These are phyloP conservation scores for Oleoguttula mirabilis DNA, from an alignment of 495 filamentous ascomycete genomes.

Conservation along the genomic window DNA sequence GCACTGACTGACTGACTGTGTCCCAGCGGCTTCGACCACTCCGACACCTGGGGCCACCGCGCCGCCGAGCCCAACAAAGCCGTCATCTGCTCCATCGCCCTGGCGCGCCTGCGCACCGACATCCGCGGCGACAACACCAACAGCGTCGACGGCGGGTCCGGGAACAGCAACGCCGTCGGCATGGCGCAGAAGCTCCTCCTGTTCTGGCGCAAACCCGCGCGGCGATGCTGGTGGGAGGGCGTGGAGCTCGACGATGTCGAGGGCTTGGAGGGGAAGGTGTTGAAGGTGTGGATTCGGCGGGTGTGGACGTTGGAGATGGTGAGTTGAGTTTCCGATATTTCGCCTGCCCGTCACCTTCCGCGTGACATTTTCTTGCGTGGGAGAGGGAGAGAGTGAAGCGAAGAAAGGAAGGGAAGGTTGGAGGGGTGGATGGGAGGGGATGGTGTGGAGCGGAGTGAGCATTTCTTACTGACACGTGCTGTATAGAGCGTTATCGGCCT, in stretches of 20 bases:
- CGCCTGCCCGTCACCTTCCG: too few relatives aligned
- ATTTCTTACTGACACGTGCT: too few relatives aligned
- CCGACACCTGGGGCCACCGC: constrained; percentile 91
- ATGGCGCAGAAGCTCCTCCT: constrained; percentile 98
- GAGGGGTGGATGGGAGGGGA: too few relatives aligned
- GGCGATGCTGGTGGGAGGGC: constrained; percentile 98
- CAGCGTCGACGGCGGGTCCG: constrained; percentile 68
- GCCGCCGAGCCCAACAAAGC: constrained; percentile 95
- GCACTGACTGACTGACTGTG: constrained; percentile 1
- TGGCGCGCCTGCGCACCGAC: constrained; percentile 85
- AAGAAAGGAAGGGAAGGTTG: too few relatives aligned
- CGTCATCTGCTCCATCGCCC: constrained; percentile 89
- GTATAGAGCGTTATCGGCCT: too few relatives aligned
- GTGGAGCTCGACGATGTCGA: constrained; percentile 86
- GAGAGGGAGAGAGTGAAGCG: too few relatives aligned
- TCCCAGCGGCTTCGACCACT: constrained; percentile 85
- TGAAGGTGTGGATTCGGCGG: constrained; percentile 95
- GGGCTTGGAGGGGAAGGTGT: constrained; percentile 74
- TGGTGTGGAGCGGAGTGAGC: too few relatives aligned
- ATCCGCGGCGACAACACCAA: constrained; percentile 46
- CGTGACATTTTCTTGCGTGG: too few relatives aligned
- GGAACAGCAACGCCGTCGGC: constrained; percentile 61
- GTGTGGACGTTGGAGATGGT: constrained; percentile 99
- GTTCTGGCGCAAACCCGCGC: constrained; percentile 95
- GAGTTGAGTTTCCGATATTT: too few relatives aligned